Percentiles rank a stretch among this genome's conserved stretches.
These are phyloP conservation scores for Diaporthe australafricana DNA, from an alignment of 2,329 filamentous ascomycete genomes.

Conservation along the genomic window DNA sequence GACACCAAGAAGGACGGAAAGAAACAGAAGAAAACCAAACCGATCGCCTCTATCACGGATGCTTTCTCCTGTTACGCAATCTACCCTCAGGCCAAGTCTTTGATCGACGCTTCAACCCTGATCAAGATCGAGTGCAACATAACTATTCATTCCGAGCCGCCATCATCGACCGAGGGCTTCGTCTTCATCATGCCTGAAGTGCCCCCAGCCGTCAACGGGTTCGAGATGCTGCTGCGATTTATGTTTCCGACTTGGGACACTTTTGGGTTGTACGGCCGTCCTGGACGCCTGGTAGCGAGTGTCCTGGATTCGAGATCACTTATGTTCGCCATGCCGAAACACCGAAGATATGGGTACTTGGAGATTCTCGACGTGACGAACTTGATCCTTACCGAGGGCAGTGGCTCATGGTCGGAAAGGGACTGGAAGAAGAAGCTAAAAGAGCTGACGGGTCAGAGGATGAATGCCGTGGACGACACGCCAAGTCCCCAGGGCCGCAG, in stretches of 20 bases:
- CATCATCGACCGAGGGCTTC: slow-evolving; percentile 87
- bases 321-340: slow-evolving; percentile 98
- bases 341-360: slow-evolving; percentile 88
- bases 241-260: slow-evolving; percentile 95
- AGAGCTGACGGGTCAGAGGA: slow-evolving; percentile 84
- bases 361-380: slow-evolving; percentile 87
- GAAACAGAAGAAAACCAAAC: slow-evolving; percentile 86
- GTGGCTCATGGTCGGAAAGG: slow-evolving; percentile 81
- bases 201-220: slow-evolving; percentile 90
- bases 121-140: slow-evolving; percentile 94
- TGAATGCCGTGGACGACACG: slow-evolving; percentile 72
- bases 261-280: slow-evolving; percentile 91
- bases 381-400: slow-evolving; percentile 83
- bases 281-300: slow-evolving; percentile 87
- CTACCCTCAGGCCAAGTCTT: slow-evolving; percentile 91
- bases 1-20: slow-evolving; percentile 80
- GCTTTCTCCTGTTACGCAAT: slow-evolving; percentile 95
- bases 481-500: slow-evolving; percentile 57
- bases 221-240: slow-evolving; percentile 94
- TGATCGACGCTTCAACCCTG: slow-evolving; percentile 94
- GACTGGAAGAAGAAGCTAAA: slow-evolving; percentile 93
- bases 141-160: slow-evolving; percentile 83
- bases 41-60: slow-evolving; percentile 91
- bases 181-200: slow-evolving; percentile 98
- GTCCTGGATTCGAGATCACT: slow-evolving; percentile 87